Evolutionary conservation across 2,329 filamentous ascomycete genomes (phyloP), one percentile per base, ranked within the genome.

Genomic region (Ceratocystis cubensis): DNA sequence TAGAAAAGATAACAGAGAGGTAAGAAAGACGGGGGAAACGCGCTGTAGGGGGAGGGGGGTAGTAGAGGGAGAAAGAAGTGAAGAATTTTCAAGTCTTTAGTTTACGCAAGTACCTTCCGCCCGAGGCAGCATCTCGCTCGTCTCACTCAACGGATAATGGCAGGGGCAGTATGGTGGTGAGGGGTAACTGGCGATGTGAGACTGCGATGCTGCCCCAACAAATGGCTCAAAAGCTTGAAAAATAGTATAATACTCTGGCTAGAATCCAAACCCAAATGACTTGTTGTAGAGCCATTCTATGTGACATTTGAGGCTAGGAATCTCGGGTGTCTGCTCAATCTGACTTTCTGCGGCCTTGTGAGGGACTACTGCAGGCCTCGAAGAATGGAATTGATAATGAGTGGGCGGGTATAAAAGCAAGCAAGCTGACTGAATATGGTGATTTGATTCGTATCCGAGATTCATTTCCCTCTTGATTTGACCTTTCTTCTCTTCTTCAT

Each of bases 11-110:
- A 15, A 53, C 17, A 3, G 63, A 22, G 46, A 7, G 44, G 44
- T 44, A 50, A 33, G 30, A 48, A n/a, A 64, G 6, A 22, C 8
- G 20, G 7, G 48, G 13, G 13, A 53, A 53, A 2, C 25, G 48
- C 5, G 6, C 20, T 22, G n/a, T 25, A 25, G 48, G 22, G 48
- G 8, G 6, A 4, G 48, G 33, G 22, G 20, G 6, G 37, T 25
- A 22, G 44, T 41, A 10, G 5, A 30, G 59, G 48, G 63, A n/a
- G 33, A 37, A 45, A 48, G 48, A 65, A 57, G 63, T 57, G 63
- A 65, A 65, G 44, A 56, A 10, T 65, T 48, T 65, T 56, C 63
- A 65, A n/a, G 17, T 44, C 10, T 25, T 25, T 3, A 22, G n/a
- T 50, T 53, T 53, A 53, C n/a, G 48, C 48, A 53, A 53, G 20